phyloP scores from a whole-genome alignment of 139 green algal species.

The Eudorina sp. region DNA sequence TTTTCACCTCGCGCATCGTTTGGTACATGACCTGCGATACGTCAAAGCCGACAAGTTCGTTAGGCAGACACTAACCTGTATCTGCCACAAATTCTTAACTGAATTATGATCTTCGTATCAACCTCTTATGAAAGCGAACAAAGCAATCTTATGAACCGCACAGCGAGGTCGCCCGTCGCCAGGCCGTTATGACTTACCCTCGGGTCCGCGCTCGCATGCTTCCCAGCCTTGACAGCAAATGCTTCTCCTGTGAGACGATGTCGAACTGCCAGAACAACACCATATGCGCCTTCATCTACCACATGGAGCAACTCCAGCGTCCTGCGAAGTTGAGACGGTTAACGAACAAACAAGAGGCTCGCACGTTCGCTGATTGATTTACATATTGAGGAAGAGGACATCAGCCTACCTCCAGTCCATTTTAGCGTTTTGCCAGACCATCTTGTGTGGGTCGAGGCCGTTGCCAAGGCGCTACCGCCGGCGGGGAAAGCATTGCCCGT shows the following conservation, averaged over 20 bases:
- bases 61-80: not conserved
- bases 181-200: slow-evolving; percentile 21
- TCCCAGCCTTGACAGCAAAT: slow-evolving; percentile 1
- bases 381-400: not conserved
- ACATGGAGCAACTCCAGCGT: slow-evolving; percentile 10
- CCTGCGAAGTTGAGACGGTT: slow-evolving; percentile 9
- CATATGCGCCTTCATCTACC: slow-evolving; percentile 15
- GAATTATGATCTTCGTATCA: too few species aligned
- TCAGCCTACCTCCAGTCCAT: slow-evolving; percentile 8
- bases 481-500: not conserved
- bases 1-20: slow-evolving; percentile 36
- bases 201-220: slow-evolving; percentile 2
- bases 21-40: slow-evolving; percentile 39
- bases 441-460: not conserved
- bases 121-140: too few species aligned
- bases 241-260: slow-evolving; percentile 8
- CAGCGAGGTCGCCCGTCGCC: not conserved
- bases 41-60: slow-evolving; percentile 3
- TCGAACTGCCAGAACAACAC: not conserved
- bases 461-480: not conserved
- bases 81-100: not conserved
- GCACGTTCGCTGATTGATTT: not conserved
- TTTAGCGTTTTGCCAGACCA: not conserved
- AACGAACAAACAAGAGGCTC: too few species aligned
- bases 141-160: too few species aligned